Percentiles rank a stretch among this genome's conserved stretches.
Conservation (phyloP, 805 yeast species). For the Saccharomycopsis microspora region DNA sequence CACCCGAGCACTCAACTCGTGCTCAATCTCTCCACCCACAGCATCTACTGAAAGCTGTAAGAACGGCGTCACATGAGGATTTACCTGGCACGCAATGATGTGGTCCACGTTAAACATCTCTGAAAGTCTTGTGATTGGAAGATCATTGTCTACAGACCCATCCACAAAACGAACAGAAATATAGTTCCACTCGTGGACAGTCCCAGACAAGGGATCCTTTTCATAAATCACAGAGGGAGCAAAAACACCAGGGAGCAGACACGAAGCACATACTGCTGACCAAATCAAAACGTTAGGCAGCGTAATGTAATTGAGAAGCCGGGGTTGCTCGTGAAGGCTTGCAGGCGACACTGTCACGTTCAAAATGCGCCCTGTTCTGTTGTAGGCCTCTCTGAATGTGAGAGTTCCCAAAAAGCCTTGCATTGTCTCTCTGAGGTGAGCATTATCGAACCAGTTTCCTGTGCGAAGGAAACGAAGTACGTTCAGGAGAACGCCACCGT, state of each 20-base stretch:
- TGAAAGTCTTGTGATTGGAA: slow-evolving; percentile 80
- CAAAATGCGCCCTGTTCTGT: slow-evolving; percentile 85
- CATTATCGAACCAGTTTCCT: slow-evolving; percentile 84
- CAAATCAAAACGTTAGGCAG: slow-evolving; percentile 75
- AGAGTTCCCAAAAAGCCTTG: slow-evolving; percentile 72
- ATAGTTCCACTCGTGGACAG: slow-evolving; percentile 72
- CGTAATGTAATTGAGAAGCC: slow-evolving; percentile 66
- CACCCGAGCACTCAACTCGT: slow-evolving; percentile 43
- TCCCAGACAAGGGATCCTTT: slow-evolving; percentile 64
- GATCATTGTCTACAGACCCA: slow-evolving; percentile 91
- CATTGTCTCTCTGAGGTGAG: slow-evolving; percentile 63
- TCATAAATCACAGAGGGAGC: slow-evolving; percentile 80
- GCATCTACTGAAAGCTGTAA: slow-evolving; percentile 55
- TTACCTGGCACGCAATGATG: slow-evolving; percentile 94
- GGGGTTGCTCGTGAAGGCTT: slow-evolving; percentile 81
- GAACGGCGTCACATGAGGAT: slow-evolving; percentile 90
- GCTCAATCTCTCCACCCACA: slow-evolving; percentile 60
- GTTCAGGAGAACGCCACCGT: slow-evolving; percentile 28
- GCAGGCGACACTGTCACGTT: slow-evolving; percentile 93
- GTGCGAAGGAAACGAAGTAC: slow-evolving; percentile 53
- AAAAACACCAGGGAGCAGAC: slow-evolving; percentile 88
- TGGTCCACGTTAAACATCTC: slow-evolving; percentile 98
- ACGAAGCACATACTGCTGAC: slow-evolving; percentile 90
- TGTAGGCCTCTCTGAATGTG: slow-evolving; percentile 90
- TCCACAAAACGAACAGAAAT: slow-evolving; percentile 76